Evolutionary conservation across 257 asterid species (phyloP).

Genomic region (Ajuga chamaepitys): DNA sequence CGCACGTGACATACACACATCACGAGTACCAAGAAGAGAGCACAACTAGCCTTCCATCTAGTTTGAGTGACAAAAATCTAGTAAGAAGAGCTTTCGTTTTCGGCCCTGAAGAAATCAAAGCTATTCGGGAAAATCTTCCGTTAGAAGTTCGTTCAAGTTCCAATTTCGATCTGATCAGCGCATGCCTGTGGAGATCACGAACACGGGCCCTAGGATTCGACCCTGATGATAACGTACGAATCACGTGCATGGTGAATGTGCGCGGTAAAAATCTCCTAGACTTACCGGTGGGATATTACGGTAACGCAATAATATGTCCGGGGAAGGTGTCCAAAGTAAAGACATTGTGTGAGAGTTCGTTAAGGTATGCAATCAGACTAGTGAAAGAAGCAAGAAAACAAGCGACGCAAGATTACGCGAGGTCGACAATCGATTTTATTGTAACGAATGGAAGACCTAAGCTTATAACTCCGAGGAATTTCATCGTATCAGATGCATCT

Average conservation of each 20-base stretch:
- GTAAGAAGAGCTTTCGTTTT: background rate
- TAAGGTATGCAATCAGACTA: background rate
- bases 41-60: background rate
- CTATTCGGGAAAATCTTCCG: background rate
- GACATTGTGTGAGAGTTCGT: background rate
- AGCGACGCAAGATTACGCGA: background rate
- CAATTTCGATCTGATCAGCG: constrained; percentile 10
- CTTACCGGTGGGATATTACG: constrained; percentile 1
- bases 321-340: background rate
- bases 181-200: constrained; percentile 17
- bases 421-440: background rate
- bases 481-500: background rate
- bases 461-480: background rate
- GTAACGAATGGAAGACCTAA: background rate
- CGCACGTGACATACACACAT: background rate
- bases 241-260: background rate
- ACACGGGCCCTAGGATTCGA: background rate
- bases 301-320: background rate
- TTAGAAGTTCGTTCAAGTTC: background rate
- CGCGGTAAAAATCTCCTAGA: background rate
- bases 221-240: background rate
- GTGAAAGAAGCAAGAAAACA: background rate
- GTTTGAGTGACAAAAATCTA: background rate
- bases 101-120: background rate
- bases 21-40: background rate